These are phyloP conservation scores for slime mould (Dictyostelium discoideum) DNA, from an alignment of 78 protist species.

Conservation along the genomic window DNA sequence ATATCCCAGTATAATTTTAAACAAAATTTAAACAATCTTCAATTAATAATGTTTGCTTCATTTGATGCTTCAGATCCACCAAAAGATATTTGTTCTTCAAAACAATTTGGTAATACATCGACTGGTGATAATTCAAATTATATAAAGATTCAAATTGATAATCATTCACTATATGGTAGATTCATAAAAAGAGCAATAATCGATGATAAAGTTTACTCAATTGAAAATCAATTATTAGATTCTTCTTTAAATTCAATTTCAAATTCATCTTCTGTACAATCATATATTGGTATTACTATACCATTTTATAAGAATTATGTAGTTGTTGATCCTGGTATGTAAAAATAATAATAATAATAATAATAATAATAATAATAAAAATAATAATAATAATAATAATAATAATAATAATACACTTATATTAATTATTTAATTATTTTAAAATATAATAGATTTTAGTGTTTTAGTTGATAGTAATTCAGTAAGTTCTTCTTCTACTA, in stretches of 20 bases:
- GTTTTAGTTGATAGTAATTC: background rate
- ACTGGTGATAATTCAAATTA: background rate
- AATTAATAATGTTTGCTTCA: constrained; percentile 5
- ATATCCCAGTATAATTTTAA: background rate
- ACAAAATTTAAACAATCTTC: background rate
- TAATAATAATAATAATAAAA: too few species aligned
- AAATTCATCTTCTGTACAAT: background rate
- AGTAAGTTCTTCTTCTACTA: background rate
- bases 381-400: too few species aligned
- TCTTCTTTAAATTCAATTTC: background rate
- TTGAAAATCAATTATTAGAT: background rate
- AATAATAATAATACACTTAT: too few species aligned
- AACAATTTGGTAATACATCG: constrained; percentile 1
- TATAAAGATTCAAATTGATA: background rate
- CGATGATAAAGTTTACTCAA: background rate
- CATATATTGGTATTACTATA: background rate
- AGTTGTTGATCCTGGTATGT: background rate
- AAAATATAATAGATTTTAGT: background rate
- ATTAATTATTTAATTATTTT: too few species aligned
- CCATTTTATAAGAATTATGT: background rate
- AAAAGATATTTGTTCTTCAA: background rate
- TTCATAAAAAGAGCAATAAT: background rate
- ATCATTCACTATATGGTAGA: constrained; percentile 10
- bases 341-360: too few species aligned
- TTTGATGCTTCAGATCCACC: background rate